Base-by-base conservation (phyloP, 1,139 yeast species). In the Saccharomyces pastorianus region DNA sequence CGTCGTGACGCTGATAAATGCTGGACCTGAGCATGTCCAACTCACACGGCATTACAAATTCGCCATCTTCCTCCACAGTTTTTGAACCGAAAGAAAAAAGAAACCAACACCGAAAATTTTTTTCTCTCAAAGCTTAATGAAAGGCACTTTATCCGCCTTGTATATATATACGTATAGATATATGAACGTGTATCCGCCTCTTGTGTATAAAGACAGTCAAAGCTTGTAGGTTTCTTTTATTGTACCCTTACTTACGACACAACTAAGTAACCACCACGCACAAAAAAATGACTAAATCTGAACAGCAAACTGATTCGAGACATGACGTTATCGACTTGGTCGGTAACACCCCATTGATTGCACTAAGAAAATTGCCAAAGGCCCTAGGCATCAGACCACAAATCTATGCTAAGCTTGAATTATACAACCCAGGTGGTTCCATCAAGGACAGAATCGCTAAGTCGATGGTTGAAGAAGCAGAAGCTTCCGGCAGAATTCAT, bases 361-460 rank as follows among this genome's bases (percentile, higher is more conserved):
- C 77, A 67, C 74, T 88, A 59, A 87, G 85, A 76, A 83, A 80
- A 65, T 81, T 88, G 58, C 96, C 96, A 26, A 85, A 86, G 70
- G 80, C 86, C 20, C 73, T 80, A 53, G 95, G 95, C 6, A 81
- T 88, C 67, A 85, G 84, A 71, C 91, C 84, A 74, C 72, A 85
- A 67, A 83, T 88, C 82, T 88, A 83, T 64, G 98, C 96, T 55
- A 93, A 93, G 67, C 71, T 91, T 57, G 99, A 93, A 69, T 73
- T 89, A 56, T 73, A 79, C 63, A 93, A 93, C 64, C 98, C 98
- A 0, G 99, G 95, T 23, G 98, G 98, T 0, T 87, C 96, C 51
- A 96, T 97, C 41, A 93, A 93, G 67, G 99, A 93, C 66, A 75
- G 99, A 53, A 96, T 93, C 46, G 99, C 98, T 1, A 76, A 88